A percentile compares a stretch with the other conserved stretches of the same genome.
Evolutionary conservation across 106 monocot species (phyloP).

Genomic region (Apostasia shenzhenica): DNA sequence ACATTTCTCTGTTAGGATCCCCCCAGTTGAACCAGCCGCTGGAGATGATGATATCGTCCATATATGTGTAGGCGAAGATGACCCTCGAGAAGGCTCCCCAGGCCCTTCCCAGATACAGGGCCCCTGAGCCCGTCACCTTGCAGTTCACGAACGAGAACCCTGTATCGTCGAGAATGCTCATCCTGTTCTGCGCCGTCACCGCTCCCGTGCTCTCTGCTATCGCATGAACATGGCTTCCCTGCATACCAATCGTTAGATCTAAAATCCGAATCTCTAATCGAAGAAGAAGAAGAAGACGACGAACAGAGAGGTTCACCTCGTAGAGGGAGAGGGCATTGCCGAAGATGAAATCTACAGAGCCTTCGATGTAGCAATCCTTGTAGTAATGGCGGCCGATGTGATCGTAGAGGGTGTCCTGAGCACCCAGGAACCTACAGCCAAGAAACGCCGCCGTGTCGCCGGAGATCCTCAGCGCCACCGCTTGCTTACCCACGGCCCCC

Average conservation of each 20-base stretch:
- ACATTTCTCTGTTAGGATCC: slow-evolving; percentile 81
- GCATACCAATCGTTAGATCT: not conserved
- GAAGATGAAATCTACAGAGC: slow-evolving; percentile 96
- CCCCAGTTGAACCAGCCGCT: slow-evolving; percentile 95
- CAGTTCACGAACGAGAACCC: slow-evolving; percentile 96
- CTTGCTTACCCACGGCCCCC: slow-evolving; percentile 74
- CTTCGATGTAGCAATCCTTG: slow-evolving; percentile 94
- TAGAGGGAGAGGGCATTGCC: slow-evolving; percentile 87
- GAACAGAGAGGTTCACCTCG: slow-evolving; percentile 37
- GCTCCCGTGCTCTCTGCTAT: slow-evolving; percentile 71
- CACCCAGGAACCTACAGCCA: slow-evolving; percentile 82
- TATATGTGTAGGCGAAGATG: slow-evolving; percentile 88
- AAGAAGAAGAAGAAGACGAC: not conserved
- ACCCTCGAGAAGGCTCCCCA: slow-evolving; percentile 93
- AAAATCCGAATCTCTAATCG: not conserved
- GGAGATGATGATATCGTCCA: slow-evolving; percentile 82
- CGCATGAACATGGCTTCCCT: slow-evolving; percentile 90
- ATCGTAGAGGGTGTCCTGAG: slow-evolving; percentile 92
- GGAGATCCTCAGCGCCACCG: slow-evolving; percentile 82
- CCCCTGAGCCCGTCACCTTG: slow-evolving; percentile 86
- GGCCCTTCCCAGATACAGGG: slow-evolving; percentile 75
- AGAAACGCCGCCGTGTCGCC: slow-evolving; percentile 81
- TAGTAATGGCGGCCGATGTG: slow-evolving; percentile 91
- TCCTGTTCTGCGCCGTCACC: slow-evolving; percentile 79
- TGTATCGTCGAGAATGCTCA: slow-evolving; percentile 81